These are phyloP conservation scores for Euphorbia celastroides DNA, from an alignment of 441 rosid species.

Conservation along the genomic window DNA sequence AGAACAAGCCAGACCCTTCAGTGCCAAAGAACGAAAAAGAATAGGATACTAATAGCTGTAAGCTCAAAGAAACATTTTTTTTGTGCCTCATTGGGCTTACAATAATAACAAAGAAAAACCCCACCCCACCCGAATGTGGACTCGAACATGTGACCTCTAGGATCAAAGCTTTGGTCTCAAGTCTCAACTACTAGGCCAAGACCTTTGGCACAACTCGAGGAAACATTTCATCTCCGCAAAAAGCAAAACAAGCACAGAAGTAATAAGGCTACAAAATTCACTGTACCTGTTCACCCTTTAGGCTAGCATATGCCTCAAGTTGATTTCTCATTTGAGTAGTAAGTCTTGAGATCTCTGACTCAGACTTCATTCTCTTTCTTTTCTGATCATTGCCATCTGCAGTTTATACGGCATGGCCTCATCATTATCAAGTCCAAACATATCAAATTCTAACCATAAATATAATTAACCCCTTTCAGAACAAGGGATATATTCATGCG, in stretches of 20 bases:
- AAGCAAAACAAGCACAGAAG: slow-evolving; percentile 2
- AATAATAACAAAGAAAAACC: too few species aligned
- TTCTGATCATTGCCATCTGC: slow-evolving; percentile 82
- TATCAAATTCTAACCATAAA: slow-evolving; percentile 6
- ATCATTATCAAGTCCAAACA: slow-evolving; percentile 10
- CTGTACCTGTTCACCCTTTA: slow-evolving; percentile 84
- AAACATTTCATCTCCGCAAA: background rate
- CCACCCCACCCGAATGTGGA: too few species aligned
- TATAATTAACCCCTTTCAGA: background rate
- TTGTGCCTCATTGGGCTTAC: too few species aligned
- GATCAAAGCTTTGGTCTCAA: too few species aligned
- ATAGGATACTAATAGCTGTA: background rate
- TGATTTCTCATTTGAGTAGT: slow-evolving; percentile 65
- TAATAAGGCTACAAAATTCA: slow-evolving; percentile 19
- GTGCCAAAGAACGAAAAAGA: slow-evolving; percentile 10
- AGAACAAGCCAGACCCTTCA: slow-evolving; percentile 17
- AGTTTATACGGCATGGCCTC: slow-evolving; percentile 26
- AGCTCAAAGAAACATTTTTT: too few species aligned
- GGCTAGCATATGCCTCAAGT: slow-evolving; percentile 59
- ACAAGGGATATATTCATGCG: background rate
- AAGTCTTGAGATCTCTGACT: slow-evolving; percentile 61
- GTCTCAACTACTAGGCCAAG: too few species aligned
- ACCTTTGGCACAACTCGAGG: too few species aligned
- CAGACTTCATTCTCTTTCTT: slow-evolving; percentile 76
- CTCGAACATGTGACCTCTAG: too few species aligned